These are phyloP conservation scores for Pelargonium citronellum DNA, from an alignment of 441 rosid genomes.

Conservation along the genomic window DNA sequence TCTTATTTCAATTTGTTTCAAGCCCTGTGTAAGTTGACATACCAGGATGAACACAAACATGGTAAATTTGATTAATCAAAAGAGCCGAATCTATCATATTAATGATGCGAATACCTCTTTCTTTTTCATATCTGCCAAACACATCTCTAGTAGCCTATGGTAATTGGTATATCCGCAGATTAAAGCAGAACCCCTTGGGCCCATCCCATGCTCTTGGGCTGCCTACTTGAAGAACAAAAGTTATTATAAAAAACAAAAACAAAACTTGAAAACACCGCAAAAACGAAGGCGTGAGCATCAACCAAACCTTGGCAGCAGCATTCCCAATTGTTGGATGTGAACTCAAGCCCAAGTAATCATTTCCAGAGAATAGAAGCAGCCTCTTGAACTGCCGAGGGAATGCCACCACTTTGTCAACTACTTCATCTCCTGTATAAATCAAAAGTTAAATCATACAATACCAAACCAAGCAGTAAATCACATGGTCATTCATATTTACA, in stretches of 20 bases:
- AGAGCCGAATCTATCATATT: slow-evolving; percentile 7
- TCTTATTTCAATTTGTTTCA: not conserved
- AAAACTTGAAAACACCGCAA: not conserved
- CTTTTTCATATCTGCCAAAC: slow-evolving; percentile 78
- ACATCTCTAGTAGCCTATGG: slow-evolving; percentile 69
- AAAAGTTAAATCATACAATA: not conserved
- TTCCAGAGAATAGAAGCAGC: slow-evolving; percentile 77
- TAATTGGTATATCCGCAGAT: slow-evolving; percentile 85
- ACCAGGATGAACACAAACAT: not conserved
- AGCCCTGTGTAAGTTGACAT: not conserved
- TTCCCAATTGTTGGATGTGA: slow-evolving; percentile 73
- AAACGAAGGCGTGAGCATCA: slow-evolving; percentile 11
- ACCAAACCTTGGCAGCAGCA: slow-evolving; percentile 65
- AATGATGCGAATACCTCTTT: slow-evolving; percentile 52
- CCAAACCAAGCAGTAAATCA: not conserved
- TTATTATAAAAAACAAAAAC: not conserved
- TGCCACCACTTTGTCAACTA: slow-evolving; percentile 13
- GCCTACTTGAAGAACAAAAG: slow-evolving; percentile 49
- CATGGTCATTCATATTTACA: not conserved
- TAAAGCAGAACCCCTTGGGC: slow-evolving; percentile 90
- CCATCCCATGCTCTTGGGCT: slow-evolving; percentile 84
- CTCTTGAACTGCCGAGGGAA: slow-evolving; percentile 39
- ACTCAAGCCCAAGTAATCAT: slow-evolving; percentile 93
- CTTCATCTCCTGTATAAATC: slow-evolving; percentile 56
- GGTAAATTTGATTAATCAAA: slow-evolving; percentile 2